phyloP scores from a whole-genome alignment of 108 stramenopile species.

The Cyclotella distinguenda region DNA sequence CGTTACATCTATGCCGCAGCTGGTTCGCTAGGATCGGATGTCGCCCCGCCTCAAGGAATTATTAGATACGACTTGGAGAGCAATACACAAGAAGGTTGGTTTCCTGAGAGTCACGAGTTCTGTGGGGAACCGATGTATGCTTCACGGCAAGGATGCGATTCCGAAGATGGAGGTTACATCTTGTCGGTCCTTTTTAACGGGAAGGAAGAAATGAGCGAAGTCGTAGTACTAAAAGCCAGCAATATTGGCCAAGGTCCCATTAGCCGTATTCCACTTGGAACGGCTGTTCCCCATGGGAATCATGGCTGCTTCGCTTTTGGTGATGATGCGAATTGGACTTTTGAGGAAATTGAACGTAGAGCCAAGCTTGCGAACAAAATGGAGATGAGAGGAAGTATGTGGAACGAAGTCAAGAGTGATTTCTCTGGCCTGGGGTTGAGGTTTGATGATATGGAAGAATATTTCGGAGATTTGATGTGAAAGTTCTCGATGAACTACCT shows the following conservation, averaged over 20 bases:
- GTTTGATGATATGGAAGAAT: slow-evolving; percentile 85
- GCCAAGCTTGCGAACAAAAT: slow-evolving; percentile 84
- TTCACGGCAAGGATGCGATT: slow-evolving; percentile 28
- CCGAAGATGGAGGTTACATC: slow-evolving; percentile 74
- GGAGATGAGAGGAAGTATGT: slow-evolving; percentile 79
- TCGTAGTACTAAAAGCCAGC: slow-evolving; percentile 63
- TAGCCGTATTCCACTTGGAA: slow-evolving; percentile 67
- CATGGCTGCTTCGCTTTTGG: slow-evolving; percentile 72
- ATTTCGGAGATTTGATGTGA: slow-evolving; percentile 73
- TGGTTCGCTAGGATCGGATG: slow-evolving; percentile 55
- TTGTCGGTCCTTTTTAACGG: slow-evolving; percentile 69
- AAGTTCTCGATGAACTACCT: too few species aligned
- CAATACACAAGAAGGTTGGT: slow-evolving; percentile 59
- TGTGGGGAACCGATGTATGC: slow-evolving; percentile 90
- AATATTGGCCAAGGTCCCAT: slow-evolving; percentile 65
- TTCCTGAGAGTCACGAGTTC: slow-evolving; percentile 72
- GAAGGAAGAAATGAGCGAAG: slow-evolving; percentile 56
- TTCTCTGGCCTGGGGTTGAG: slow-evolving; percentile 86
- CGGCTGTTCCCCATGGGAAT: slow-evolving; percentile 77
- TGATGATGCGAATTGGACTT: slow-evolving; percentile 70
- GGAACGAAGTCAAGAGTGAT: slow-evolving; percentile 91
- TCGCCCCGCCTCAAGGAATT: slow-evolving; percentile 83
- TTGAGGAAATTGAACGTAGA: slow-evolving; percentile 77
- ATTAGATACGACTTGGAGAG: slow-evolving; percentile 60
- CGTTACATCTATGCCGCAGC: slow-evolving; percentile 66